A percentile compares a stretch with the other conserved stretches of the same genome.
Evolutionary conservation across 1,139 yeast genomes (phyloP).

Genomic region (Yamadazyma pseudoaaseri): DNA sequence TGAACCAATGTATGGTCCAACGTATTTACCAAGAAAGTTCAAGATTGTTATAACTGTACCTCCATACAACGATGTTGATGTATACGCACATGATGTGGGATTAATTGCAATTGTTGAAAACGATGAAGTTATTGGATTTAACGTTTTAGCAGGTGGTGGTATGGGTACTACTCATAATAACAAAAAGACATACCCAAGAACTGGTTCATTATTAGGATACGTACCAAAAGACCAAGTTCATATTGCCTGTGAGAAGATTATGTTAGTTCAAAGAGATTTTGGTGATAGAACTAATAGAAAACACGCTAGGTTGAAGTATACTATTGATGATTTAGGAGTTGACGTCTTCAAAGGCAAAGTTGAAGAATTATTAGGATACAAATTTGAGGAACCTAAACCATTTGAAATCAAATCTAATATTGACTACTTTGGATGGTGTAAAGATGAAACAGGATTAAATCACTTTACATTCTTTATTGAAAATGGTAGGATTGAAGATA

Average conservation of each 20-base stretch:
- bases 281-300: slow-evolving; percentile 97
- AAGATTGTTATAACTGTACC: slow-evolving; percentile 95
- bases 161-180: slow-evolving; percentile 98
- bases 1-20: slow-evolving; percentile 86
- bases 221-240: slow-evolving; percentile 66
- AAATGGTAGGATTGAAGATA: slow-evolving; percentile 95
- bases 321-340: slow-evolving; percentile 88
- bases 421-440: slow-evolving; percentile 93
- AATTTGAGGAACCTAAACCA: slow-evolving; percentile 67
- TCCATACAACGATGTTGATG: slow-evolving; percentile 96
- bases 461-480: slow-evolving; percentile 95
- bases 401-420: slow-evolving; percentile 83
- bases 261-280: slow-evolving; percentile 91
- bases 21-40: slow-evolving; percentile 93
- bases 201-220: slow-evolving; percentile 85
- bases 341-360: slow-evolving; percentile 77
- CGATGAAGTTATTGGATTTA: slow-evolving; percentile 69
- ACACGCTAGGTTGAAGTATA: slow-evolving; percentile 96
- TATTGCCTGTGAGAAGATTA: slow-evolving; percentile 82
- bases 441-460: slow-evolving; percentile 81
- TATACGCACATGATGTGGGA: slow-evolving; percentile 93
- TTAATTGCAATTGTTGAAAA: slow-evolving; percentile 82
- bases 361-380: slow-evolving; percentile 78
- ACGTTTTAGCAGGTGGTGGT: slow-evolving; percentile 95
- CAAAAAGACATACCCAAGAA: slow-evolving; percentile 93